Base-by-base conservation (phyloP, 129 eudicot species). In the Saposhnikovia divaricata region DNA sequence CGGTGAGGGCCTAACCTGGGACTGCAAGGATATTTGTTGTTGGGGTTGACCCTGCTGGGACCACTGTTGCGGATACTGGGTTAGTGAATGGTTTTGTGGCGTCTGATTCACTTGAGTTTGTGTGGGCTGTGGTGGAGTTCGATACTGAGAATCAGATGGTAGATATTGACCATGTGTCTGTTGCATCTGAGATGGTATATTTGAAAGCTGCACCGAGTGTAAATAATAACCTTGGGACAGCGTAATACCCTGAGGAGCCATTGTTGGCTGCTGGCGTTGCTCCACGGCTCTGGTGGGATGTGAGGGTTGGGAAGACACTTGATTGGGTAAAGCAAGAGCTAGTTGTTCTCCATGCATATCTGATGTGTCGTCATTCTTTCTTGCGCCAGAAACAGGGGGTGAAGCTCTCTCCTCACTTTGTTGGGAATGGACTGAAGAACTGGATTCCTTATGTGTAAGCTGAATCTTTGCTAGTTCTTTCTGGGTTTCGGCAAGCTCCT, bases 381-480 rank as follows among this genome's bases (percentile, higher is more conserved):
- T 83, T 8, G 87, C 37, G 31, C 86, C 96, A 6, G 88, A 25
- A 84, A 81, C 77, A 0, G 89, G 84, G 4, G 85, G 80, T 14
- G 84, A 59, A 65, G 83, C 68, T 79, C 82, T 82, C 61, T 86
- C 96, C 61, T 91, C 93, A 11, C 70, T 88, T 75, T 85, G 88
- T 18, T 85, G 91, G 3, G 84, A 81, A 83, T 76, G 86, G 57
- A 65, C 61, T n/a, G 83, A 59, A 14, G 92, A 83, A 69, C 88
- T 81, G 4, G 97, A 87, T 25, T 86, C 98, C 70, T 89, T 91
- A 39, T 91, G 97, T 10, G 88, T 92, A 63, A 94, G 88, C 77
- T 94, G 98, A 86, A 94, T 93, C 69, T 88, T 94, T 8, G 93
- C 93, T 2, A 94, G 90, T 80, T 91, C 98, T 86, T 91, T 91